Conservation (phyloP, 345 rosid species). For the Camelina hispida region DNA sequence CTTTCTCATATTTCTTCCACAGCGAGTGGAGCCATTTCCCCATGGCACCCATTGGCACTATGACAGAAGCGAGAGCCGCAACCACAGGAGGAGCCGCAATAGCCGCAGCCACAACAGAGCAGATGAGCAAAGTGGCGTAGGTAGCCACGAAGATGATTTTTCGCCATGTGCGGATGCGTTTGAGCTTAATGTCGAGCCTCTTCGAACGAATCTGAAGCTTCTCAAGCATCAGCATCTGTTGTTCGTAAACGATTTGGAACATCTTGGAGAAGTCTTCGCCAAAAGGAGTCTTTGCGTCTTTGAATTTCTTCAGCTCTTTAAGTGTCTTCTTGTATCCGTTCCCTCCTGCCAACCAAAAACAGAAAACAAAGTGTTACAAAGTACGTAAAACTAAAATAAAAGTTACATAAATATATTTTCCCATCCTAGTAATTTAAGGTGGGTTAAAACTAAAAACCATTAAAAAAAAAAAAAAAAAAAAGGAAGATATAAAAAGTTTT, state of each 20-base stretch:
- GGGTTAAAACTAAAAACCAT: too few relatives aligned
- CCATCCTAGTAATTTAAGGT: too few relatives aligned
- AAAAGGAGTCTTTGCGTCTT: conserved; percentile 70
- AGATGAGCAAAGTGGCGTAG: conserved; percentile 72
- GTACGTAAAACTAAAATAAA: too few relatives aligned
- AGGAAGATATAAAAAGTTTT: not conserved
- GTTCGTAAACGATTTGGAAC: conserved; percentile 69
- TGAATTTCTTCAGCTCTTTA: conserved; percentile 76
- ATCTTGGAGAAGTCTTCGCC: conserved; percentile 70
- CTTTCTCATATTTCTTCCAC: conserved; percentile 75
- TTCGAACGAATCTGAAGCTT: conserved; percentile 68
- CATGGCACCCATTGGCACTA: conserved; percentile 68
- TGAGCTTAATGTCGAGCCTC: conserved; percentile 90
- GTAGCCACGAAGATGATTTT: conserved; percentile 80
- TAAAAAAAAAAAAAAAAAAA: too few relatives aligned
- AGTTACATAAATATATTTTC: too few relatives aligned
- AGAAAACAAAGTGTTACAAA: not conserved
- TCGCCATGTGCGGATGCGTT: conserved; percentile 68
- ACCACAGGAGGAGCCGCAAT: conserved; percentile 83
- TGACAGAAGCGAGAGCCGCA: conserved; percentile 74
- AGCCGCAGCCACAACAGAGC: conserved; percentile 87
- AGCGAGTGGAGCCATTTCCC: conserved; percentile 89
- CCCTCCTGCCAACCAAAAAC: conserved; percentile 36
- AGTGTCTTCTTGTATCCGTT: conserved; percentile 57
- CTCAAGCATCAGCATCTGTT: conserved; percentile 71